Percentiles rank a stretch among this genome's conserved stretches.
Conservation (phyloP, 2,329 filamentous ascomycete species). For the Pseudopithomyces maydicus region DNA sequence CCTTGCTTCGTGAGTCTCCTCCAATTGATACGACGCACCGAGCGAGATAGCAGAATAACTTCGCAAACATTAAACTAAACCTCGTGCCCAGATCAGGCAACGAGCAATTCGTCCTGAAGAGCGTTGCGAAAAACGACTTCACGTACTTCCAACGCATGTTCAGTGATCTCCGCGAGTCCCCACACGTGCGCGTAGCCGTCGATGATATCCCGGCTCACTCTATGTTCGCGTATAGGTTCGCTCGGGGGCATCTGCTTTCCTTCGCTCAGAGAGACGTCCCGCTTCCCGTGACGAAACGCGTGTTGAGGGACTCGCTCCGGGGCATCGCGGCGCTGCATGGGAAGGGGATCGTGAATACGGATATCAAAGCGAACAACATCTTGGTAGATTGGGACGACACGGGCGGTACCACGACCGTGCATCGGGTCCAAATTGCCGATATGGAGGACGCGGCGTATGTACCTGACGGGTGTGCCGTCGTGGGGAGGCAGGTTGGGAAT, state of each 20-base stretch:
- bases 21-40: too few species aligned
- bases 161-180: slow-evolving; percentile 12
- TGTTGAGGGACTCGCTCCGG: not conserved
- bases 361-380: slow-evolving; percentile 23
- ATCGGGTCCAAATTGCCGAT: slow-evolving; percentile 47
- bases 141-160: slow-evolving; percentile 15
- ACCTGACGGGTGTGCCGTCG: slow-evolving; percentile 41
- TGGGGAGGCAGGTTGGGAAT: slow-evolving; percentile 46
- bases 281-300: not conserved
- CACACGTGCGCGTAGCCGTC: slow-evolving; percentile 27
- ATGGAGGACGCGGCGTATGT: slow-evolving; percentile 48
- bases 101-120: slow-evolving; percentile 19
- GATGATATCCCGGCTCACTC: slow-evolving; percentile 52
- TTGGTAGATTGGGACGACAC: slow-evolving; percentile 47
- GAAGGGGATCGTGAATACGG: slow-evolving; percentile 2
- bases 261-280: not conserved
- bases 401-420: slow-evolving; percentile 30
- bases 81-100: slow-evolving; percentile 9
- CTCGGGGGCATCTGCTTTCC: slow-evolving; percentile 15
- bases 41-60: slow-evolving; percentile 4
- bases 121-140: slow-evolving; percentile 12
- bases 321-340: not conserved
- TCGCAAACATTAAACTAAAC: slow-evolving; percentile 2
- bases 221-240: slow-evolving; percentile 54
- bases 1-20: slow-evolving; percentile 13